Percentiles rank a stretch among this genome's conserved stretches.
Conservation (phyloP, 1,284 basidiomycete genomes). For the Malassezia caprae region DNA sequence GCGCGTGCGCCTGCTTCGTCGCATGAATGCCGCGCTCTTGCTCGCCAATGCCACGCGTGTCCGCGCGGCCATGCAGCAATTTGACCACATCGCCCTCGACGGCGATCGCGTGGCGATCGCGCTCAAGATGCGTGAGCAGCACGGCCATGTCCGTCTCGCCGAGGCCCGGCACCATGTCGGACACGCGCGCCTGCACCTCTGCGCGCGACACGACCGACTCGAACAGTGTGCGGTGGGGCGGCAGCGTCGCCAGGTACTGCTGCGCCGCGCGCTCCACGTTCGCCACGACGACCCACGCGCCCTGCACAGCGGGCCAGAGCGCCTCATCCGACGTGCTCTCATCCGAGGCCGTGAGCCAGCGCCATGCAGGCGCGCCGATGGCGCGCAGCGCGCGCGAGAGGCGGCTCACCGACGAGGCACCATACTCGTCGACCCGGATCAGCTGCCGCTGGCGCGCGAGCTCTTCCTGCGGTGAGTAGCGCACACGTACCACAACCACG, state of each 20-base stretch:
- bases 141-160: constrained; percentile 45
- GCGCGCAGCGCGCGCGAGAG: not conserved
- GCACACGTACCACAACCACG: constrained; percentile 60
- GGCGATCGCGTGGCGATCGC: constrained; percentile 61
- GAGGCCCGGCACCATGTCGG: not conserved
- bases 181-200: not conserved
- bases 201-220: constrained; percentile 5
- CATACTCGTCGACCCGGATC: constrained; percentile 3
- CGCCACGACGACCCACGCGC: constrained; percentile 64
- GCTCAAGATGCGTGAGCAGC: constrained; percentile 64
- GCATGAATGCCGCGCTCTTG: constrained; percentile 67
- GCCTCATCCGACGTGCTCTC: constrained; percentile 54
- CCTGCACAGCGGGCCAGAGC: constrained; percentile 59
- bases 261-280: constrained; percentile 53
- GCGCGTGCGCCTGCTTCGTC: constrained; percentile 59
- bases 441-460: not conserved
- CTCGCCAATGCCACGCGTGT: constrained; percentile 52
- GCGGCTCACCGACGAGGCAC: not conserved
- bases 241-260: not conserved
- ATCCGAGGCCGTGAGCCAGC: constrained; percentile 18
- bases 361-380: constrained; percentile 8
- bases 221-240: not conserved
- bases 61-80: not conserved
- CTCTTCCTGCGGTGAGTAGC: constrained; percentile 2
- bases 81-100: constrained; percentile 49